A percentile compares a stretch with the other conserved stretches of the same genome.
Evolutionary conservation across 306 rosid genomes (phyloP).

Genomic region (Mimosa pudica): DNA sequence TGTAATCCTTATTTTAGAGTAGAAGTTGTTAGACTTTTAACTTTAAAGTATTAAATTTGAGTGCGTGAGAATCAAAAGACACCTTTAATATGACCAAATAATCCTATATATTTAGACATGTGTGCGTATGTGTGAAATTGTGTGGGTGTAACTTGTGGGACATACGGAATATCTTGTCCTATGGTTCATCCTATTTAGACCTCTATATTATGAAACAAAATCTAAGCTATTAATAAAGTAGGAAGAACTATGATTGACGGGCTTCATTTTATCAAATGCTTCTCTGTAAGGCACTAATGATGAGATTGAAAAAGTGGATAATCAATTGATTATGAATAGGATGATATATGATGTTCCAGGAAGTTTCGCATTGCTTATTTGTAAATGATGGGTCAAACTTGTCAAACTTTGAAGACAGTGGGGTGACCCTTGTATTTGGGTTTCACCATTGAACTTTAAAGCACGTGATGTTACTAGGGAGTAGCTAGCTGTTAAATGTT

Average conservation of each 20-base stretch:
- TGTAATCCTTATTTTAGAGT: too few relatives aligned
- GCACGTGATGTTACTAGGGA: not conserved
- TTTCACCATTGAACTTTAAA: not conserved
- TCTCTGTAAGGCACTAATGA: not conserved
- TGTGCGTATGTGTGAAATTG: too few relatives aligned
- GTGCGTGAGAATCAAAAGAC: too few relatives aligned
- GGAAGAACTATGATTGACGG: not conserved
- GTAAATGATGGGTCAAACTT: not conserved
- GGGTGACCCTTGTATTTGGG: not conserved
- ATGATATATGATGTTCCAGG: not conserved
- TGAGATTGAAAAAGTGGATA: not conserved
- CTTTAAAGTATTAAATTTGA: too few relatives aligned
- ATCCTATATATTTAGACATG: too few relatives aligned
- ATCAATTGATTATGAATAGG: not conserved
- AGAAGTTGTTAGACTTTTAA: too few relatives aligned
- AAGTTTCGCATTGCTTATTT: slow-evolving; percentile 17
- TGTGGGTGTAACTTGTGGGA: not conserved
- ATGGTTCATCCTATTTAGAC: slow-evolving; percentile 6
- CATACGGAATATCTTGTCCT: not conserved
- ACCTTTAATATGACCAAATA: too few relatives aligned
- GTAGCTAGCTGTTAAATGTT: not conserved
- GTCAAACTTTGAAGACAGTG: not conserved
- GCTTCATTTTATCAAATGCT: not conserved
- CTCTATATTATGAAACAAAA: not conserved
- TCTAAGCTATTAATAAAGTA: not conserved